These are phyloP conservation scores for Acrocalymma vagum DNA, from an alignment of 2,329 filamentous ascomycete species.

Conservation along the genomic window DNA sequence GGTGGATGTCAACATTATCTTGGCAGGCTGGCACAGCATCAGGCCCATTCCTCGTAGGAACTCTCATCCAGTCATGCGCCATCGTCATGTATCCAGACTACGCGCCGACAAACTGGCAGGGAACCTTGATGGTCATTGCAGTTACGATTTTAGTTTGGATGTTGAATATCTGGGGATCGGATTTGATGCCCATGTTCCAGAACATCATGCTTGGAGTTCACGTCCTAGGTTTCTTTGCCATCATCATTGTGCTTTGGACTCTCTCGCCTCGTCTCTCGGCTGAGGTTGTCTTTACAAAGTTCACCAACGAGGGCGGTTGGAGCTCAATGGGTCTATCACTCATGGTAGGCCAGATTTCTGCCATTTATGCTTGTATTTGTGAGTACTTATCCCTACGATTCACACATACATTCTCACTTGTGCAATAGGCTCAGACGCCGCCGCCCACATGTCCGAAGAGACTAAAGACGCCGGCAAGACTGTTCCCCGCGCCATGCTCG, in stretches of 20 bases:
- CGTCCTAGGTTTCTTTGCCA: conserved; percentile 54
- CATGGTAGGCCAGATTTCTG: conserved; percentile 52
- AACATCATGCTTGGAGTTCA: conserved; percentile 50
- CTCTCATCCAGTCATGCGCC: conserved; percentile 55
- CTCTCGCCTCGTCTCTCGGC: conserved; percentile 39
- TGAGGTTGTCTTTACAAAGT: conserved; percentile 39
- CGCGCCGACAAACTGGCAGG: conserved; percentile 55
- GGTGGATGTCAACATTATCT: conserved; percentile 60
- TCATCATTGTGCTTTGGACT: conserved; percentile 51
- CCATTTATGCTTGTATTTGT: conserved; percentile 45
- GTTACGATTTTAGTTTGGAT: conserved; percentile 53
- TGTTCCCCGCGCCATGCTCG: conserved; percentile 53
- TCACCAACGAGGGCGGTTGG: conserved; percentile 52
- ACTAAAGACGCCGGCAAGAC: conserved; percentile 51
- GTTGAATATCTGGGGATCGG: conserved; percentile 49
- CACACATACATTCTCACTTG: conserved; percentile 6
- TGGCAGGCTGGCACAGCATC: conserved; percentile 61
- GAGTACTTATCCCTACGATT: conserved; percentile 10
- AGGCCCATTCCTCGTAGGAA: conserved; percentile 58
- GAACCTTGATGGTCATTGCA: conserved; percentile 58
- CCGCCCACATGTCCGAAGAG: conserved; percentile 55
- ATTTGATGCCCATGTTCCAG: conserved; percentile 42
- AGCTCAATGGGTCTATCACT: conserved; percentile 46
- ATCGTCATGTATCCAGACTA: conserved; percentile 55
- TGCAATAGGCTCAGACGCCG: conserved; percentile 48